phyloP scores from a whole-genome alignment of 2,329 filamentous ascomycete species.

The Aspergillus aculeatus region DNA sequence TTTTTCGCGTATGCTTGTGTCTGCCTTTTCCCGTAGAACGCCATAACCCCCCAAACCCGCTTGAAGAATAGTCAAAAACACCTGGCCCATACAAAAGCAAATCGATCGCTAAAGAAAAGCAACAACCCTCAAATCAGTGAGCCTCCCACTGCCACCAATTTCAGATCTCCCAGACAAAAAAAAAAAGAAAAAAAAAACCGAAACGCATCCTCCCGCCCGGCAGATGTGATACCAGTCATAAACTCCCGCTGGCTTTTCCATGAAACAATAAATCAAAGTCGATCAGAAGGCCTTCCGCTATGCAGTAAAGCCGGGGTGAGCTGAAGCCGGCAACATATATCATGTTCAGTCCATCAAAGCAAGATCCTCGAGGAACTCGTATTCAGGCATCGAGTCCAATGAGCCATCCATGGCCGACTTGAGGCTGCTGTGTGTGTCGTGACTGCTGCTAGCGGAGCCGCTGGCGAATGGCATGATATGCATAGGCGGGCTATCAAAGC shows the following conservation, averaged over 20 bases:
- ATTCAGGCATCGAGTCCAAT: neutral
- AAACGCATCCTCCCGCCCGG: no score
- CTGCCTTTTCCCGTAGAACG: no score
- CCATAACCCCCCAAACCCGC: no score
- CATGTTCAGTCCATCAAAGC: neutral
- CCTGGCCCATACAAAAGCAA: no score
- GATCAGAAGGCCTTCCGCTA: neutral
- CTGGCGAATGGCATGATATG: neutral
- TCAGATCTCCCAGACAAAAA: no score
- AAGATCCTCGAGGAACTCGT: neutral
- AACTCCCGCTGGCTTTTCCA: neutral
- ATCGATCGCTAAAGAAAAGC: no score
- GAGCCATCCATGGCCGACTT: neutral
- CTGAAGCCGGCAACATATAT: neutral
- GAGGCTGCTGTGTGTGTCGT: neutral
- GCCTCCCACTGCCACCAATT: no score
- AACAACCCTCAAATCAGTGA: no score
- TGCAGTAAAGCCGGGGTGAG: neutral
- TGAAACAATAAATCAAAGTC: neutral
- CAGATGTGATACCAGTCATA: neutral
- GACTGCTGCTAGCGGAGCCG: slow-evolving; percentile 6
- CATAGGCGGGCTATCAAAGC: slow-evolving; percentile 15
- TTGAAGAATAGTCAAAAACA: no score
- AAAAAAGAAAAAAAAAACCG: no score
- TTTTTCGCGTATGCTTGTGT: no score